Evolutionary conservation across 2,329 filamentous ascomycete genomes (phyloP), one percentile per base, ranked within the genome.

Genomic region (Fusarium sp.): DNA sequence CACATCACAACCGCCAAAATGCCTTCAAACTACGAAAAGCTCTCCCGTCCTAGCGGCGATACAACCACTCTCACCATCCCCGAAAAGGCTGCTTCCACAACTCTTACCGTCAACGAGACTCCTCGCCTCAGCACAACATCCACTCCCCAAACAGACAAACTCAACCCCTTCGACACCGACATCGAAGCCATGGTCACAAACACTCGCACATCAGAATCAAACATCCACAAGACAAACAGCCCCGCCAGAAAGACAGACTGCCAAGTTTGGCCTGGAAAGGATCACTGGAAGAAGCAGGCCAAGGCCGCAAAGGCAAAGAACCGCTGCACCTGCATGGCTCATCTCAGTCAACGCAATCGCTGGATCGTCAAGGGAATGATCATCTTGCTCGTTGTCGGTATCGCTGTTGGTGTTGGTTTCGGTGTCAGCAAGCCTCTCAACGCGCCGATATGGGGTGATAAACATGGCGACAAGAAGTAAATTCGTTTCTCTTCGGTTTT

Each of bases 381-480:
- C 49, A 81, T 81, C 4, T 67, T 88, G 7, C 75, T 89, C 26
- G 80, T 89, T 21, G 75, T 89, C 7, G 86, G 86, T 51, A 76
- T 85, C 52, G 86, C 84, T 16, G 82, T 89, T 12, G 85, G 81
- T 44, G 79, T 90, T 23, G 88, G 88, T 23, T 82, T 90, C 46
- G 88, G 88, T 50, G 81, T 90, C 70, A 89, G 86, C 81, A 89
- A 87, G 77, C 84, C 86, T 4, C 80, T 89, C 2, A 84, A 85
- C 14, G 87, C 87, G n/a, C 82, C 83, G 18, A 86, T 89, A 69
- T 90, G 87, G 87, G 78, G 82, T 75, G 77, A 49, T 16, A 30
- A 78, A 68, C 73, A 77, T 23, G 70, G 75, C 28, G 39, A 52
- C 62, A 62, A 73, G 57, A 62, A 73, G 57, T 68, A 58, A 52